Evolutionary conservation across 148 eudicot species (phyloP).

Genomic region (Polygonum maritimum): DNA sequence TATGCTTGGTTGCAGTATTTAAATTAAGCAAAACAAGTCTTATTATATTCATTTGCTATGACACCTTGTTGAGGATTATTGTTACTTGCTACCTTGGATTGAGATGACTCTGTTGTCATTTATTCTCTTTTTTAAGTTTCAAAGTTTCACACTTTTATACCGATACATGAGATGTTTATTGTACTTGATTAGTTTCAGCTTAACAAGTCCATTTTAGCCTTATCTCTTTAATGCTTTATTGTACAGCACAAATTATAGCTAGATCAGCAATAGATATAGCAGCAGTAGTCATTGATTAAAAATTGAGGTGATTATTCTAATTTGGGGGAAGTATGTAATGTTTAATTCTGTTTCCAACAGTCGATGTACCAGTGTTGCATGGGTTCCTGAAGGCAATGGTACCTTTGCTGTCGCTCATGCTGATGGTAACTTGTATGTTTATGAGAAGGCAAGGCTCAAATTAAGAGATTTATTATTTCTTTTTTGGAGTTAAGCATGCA

Average conservation of each 20-base stretch:
- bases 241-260: neutral
- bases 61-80: neutral
- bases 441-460: conserved; percentile 68
- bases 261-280: neutral
- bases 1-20: neutral
- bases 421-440: conserved; percentile 80
- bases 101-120: neutral
- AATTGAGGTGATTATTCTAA: neutral
- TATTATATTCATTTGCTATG: neutral
- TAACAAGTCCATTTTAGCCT: neutral
- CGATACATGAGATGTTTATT: neutral
- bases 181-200: neutral
- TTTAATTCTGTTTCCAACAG: conserved; percentile 29
- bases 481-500: neutral
- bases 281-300: neutral
- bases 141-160: neutral
- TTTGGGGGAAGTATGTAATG: neutral
- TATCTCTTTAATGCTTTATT: neutral
- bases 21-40: neutral
- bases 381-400: conserved; percentile 86
- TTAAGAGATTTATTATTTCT: neutral
- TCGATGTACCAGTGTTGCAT: conserved; percentile 78
- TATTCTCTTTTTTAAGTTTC: neutral
- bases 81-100: neutral
- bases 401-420: conserved; percentile 73